Evolutionary conservation across 371 early-diverging fungal species (phyloP), one percentile per base, ranked within the genome.

Genomic region (Mucor mucedo): DNA sequence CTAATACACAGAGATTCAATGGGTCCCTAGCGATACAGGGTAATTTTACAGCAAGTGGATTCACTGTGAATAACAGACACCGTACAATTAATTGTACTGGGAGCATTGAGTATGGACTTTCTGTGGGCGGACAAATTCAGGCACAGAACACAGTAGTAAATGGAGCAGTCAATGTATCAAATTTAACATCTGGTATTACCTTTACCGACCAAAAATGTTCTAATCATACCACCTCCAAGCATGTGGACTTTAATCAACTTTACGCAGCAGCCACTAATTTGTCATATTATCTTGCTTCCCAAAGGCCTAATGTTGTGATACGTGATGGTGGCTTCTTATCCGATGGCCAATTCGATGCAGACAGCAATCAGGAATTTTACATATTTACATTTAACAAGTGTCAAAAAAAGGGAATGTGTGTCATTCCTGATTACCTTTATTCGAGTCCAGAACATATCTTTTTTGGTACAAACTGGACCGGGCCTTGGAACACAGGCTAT

Each of bases 391-490:
- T 62, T 41, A 21, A 55, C 30, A 55, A 40, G 16, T 62, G 63
- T 8, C n/a, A 45, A 21, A 40, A 55, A 21, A 33, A 8, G 8
- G 35, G 45, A 29, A 35, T 27, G 0, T 62, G 62, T 16, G 28
- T 38, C 5, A 29, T 62, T n/a, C 62, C 62, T 28, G n/a, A 62
- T 4, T 62, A 62, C 40, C 55, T 62, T 5, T 62, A 62, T 30
- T 55, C 55, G 16, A 49, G 42, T n/a, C 52, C 63, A 14, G 40
- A 62, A 3, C 30, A 62, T 5, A 62, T 62, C 9, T 62, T 62
- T 28, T 40, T 48, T 39, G 63, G 63, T 29, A 49, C 49, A 1
- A 62, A 62, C 29, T 62, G 63, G 63, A 62, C 55, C 55, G 63
- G 63, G 1, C 63, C 56, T 40, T 62, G 54, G 14, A 62, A 62